Base-by-base conservation (phyloP, 2,329 filamentous ascomycete species). In the Aspergillus unguis region DNA sequence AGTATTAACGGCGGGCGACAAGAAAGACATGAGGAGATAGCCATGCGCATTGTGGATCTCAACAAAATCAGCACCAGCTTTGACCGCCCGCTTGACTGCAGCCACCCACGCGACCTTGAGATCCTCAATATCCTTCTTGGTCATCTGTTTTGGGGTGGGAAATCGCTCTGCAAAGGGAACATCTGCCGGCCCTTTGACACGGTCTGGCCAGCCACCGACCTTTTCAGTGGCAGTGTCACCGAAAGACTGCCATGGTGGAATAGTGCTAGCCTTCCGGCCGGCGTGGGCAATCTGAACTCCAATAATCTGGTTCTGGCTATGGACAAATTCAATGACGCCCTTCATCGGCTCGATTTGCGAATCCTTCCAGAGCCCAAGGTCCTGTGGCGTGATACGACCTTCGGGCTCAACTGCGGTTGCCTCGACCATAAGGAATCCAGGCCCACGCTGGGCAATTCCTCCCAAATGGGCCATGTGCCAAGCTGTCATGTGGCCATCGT, bases 391-490 rank as follows among this genome's bases (percentile, higher is more conserved):
- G 75, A 95, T 95, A 52, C 91, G 83, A 25, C 91, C 91, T 60
- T 91, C 84, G 3, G 88, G 73, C 8, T 83, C 77, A 0, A 95
- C 87, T 31, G 84, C 78, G 1, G 88, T 91, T 23, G 90, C 89
- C 74, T 96, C 92, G 51, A 92, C 77, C 54, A 91, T 82, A 42
- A 86, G 75, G 11, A 95, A 76, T 1, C 83, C 87, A 0, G 88
- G 85, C 6, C 92, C 92, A 50, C 87, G 84, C 54, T 86, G 78
- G 29, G 88, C 80, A 60, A 91, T 91, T 55, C 89, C 85, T 52
- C 90, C 89, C 23, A 92, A 78, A 65, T 95, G 90, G 11, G 90
- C 84, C 44, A 92, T 75, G 69, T 95, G 90, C 82, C 85, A 96
- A 66, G 88, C 80, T 1, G 87, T 92, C 57, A 86, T 76, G 70